Evolutionary conservation across 768 basidiomycete species (phyloP), one percentile per base, ranked within the genome.

Genomic region (Lactarius vividus): DNA sequence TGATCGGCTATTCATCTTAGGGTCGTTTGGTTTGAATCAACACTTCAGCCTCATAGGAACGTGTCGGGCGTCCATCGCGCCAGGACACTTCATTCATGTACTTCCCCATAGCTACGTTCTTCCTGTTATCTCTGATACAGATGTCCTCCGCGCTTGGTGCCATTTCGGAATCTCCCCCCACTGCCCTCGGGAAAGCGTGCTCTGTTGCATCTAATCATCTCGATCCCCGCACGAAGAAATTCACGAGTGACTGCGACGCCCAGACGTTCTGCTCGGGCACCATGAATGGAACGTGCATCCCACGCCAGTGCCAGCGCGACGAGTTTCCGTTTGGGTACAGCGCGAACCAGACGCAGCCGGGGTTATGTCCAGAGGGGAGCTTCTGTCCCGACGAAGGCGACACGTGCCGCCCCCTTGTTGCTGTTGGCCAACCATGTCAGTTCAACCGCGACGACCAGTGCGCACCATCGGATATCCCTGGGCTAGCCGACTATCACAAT

Each of bases 361-460:
- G 59, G 18, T 42, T 69, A 29, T 70, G 69, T 33, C 57, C 61
- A 40, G 44, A 7, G 10, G 67, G 69, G 26, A 59, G 49, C 33
- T 70, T 69, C 63, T 70, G 69, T 33, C 67, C 69, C 4, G 69
- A 69, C 39, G 67, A 68, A 31, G 69, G 69, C 46, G 65, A 66
- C 39, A 31, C 61, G 7, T 70, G 69, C 15, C 63, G 53, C 26
- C 63, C 63, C 29, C 67, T 64, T 18, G 57, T 59, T 1, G 44
- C 69, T 5, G 67, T 57, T 9, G 69, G 69, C 13, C 55, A 52
- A 44, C 49, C 67, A 3, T 70, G 69, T 56, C 60, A 70, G 44
- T 70, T 70, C 57, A 69, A 69, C 57, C 62, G 69, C 37, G 69
- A 70, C 52, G 69, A 70, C 44, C 67, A 70, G 20, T 70, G 69